Conservation (phyloP, 495 filamentous ascomycete genomes). For the Pyronema omphalodes region DNA sequence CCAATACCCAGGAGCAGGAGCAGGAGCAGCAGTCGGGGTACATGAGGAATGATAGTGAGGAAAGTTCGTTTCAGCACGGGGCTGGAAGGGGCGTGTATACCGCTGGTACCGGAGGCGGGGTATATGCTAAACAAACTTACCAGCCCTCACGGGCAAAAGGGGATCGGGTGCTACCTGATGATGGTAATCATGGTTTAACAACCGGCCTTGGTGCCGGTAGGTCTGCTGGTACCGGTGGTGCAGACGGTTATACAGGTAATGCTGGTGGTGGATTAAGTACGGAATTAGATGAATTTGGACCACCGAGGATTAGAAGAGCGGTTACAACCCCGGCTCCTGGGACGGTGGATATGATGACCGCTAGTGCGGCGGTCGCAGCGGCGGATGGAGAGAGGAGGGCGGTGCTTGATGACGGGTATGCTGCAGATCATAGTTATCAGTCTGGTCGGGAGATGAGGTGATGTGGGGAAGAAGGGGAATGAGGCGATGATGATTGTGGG, state of each 20-base stretch:
- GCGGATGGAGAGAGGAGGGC: no score
- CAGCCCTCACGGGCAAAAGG: neutral
- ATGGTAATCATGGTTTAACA: no score
- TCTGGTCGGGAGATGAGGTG: no score
- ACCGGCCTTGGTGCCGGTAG: no score
- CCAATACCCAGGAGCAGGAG: no score
- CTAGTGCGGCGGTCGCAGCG: neutral
- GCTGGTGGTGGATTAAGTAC: neutral
- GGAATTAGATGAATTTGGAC: neutral
- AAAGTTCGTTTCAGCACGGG: neutral
- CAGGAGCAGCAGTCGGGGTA: no score
- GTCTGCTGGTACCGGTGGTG: neutral
- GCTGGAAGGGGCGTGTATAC: neutral
- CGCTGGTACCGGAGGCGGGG: no score
- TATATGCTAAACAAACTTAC: neutral
- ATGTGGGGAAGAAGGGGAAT: no score
- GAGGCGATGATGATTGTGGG: no score
- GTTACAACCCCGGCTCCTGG: neutral
- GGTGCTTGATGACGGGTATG: no score
- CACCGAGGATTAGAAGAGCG: constrained; percentile 1
- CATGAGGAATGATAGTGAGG: no score
- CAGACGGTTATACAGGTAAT: neutral
- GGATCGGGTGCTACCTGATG: neutral
- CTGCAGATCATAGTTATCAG: no score
- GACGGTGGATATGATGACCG: neutral